A percentile compares a stretch with the other conserved stretches of the same genome.
Evolutionary conservation across 1,284 basidiomycete genomes (phyloP).

Genomic region (Veloboletus limbatus): DNA sequence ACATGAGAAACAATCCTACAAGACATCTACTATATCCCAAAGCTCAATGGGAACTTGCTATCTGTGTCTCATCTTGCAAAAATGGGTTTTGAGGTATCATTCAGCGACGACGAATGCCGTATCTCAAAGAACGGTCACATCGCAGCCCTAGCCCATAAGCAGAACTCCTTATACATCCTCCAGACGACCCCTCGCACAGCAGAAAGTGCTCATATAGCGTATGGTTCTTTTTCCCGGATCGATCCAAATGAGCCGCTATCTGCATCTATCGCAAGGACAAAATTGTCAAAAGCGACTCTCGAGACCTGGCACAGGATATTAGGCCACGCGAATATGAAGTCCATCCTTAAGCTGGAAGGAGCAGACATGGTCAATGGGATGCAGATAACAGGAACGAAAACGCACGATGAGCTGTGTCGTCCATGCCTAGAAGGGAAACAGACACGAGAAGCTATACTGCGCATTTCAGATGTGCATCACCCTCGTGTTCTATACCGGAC

Average conservation of each 20-base stretch:
- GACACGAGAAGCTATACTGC: background rate
- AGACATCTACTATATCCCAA: background rate
- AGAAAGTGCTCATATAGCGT: background rate
- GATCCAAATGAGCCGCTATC: background rate
- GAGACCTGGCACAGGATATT: background rate
- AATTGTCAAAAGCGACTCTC: background rate
- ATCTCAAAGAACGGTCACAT: background rate
- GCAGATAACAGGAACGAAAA: background rate
- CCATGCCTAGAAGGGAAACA: background rate
- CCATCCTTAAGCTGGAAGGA: background rate
- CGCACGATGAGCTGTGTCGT: background rate
- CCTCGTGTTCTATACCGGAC: no score
- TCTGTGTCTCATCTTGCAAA: background rate
- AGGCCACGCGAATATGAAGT: background rate
- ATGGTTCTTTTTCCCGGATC: background rate
- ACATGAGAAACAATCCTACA: background rate
- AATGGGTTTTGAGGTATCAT: background rate
- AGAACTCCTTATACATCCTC: background rate
- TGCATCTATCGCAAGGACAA: background rate
- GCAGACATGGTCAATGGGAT: background rate
- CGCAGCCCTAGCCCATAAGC: background rate
- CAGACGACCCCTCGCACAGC: background rate
- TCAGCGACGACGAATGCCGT: background rate
- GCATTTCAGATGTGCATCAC: no score
- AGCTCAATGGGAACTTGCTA: background rate